Base-by-base conservation (phyloP, 2,329 filamentous ascomycete genomes). In the Aspergillus felis region DNA sequence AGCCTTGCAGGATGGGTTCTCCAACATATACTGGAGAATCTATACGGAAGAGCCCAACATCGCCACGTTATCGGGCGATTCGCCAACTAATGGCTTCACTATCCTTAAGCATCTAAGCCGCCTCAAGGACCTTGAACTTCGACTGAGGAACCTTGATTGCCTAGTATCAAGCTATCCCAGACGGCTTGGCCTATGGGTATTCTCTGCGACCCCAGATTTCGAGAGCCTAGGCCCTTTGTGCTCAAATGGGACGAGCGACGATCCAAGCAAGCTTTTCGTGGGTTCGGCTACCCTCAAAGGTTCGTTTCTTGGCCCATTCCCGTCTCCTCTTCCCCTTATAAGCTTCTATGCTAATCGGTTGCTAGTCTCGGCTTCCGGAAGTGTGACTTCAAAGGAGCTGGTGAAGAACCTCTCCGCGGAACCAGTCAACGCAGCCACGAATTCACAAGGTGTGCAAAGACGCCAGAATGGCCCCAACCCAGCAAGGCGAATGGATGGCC, bases 11-110 rank as follows among this genome's bases (percentile, higher is more conserved):
- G 74, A 76, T 68, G 74, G 73, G 35, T 76, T 76, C 65, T 75
- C 73, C 59, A 73, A 66, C 41, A 72, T 77, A 27, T 71, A 77
- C 55, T 78, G 75, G 74, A 75, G 74, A 62, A 71, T 76, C 56
- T 76, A 75, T 61, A 74, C 71, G 24, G 74, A 75, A 58, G 73
- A 74, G 56, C 63, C 64, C 48, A 66, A 61, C 57, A 68, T 66
- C 54, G 56, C 67, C 29, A 71, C 64, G 56, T 59, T 66, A 51
- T 60, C 71, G 17, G 64, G 64, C 24, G 73, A 74, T 20, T 63
- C 64, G n/a, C 69, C 69, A 29, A 63, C 67, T 41, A 76, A 73
- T 64, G 71, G 72, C 51, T 73, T 68, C 55, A 71, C 69, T 2
- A 72, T 75, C 50, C 62, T 75, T 24, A 73, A 67, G 49, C 71